These are phyloP conservation scores for Trichophyton mentagrophytes DNA, from an alignment of 2,329 filamentous ascomycete genomes.

Conservation along the genomic window DNA sequence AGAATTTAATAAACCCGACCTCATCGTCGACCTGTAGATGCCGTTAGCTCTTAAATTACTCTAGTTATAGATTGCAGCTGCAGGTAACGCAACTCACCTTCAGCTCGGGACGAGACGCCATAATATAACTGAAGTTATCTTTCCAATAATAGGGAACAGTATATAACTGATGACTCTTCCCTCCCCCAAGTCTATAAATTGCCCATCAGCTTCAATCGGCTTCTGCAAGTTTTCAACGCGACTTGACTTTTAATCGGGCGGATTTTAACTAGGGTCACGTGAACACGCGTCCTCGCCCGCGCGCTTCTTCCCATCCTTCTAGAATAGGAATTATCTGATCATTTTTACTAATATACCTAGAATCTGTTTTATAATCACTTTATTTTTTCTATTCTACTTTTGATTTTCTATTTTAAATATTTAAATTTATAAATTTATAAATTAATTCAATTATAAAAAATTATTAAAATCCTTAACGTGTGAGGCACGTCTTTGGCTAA, in stretches of 20 bases:
- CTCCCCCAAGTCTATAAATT: too few species aligned
- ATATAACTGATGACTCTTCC: too few species aligned
- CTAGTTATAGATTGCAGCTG: background rate
- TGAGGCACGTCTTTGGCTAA: too few species aligned
- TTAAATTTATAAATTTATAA: too few species aligned
- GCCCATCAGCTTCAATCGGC: background rate
- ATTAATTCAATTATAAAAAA: too few species aligned
- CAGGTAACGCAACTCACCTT: constrained; percentile 5
- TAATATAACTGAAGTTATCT: background rate
- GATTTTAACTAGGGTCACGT: constrained; percentile 9
- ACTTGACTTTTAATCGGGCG: constrained; percentile 1
- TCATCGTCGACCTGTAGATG: constrained; percentile 73
- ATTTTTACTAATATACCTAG: too few species aligned
- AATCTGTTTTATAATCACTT: background rate
- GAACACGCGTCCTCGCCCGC: constrained; percentile 9
- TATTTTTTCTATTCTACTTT: too few species aligned
- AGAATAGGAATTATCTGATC: too few species aligned
- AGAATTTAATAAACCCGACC: constrained; percentile 90
- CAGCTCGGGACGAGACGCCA: constrained; percentile 11
- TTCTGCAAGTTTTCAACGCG: background rate
- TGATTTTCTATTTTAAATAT: too few species aligned
- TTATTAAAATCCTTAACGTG: too few species aligned
- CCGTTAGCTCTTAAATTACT: constrained; percentile 8
- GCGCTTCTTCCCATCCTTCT: background rate
- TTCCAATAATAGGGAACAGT: background rate